Evolutionary conservation across 1,284 basidiomycete species (phyloP).

Genomic region (Cryptococcus sp.): DNA sequence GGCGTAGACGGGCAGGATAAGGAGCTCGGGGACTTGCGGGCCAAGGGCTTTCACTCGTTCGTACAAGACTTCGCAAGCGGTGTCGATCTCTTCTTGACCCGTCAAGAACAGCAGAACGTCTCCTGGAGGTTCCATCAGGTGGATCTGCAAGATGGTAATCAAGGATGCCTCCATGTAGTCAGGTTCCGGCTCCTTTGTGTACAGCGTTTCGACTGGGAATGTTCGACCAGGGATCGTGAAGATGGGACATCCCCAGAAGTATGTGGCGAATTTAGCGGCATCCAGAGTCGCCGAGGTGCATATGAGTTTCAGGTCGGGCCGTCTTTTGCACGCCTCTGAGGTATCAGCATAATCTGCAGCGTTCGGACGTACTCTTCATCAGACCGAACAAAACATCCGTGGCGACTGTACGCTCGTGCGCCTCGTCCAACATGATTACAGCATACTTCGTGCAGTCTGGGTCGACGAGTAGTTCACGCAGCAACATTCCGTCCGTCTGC

Average conservation of each 20-base stretch:
- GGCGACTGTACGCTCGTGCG: constrained; percentile 95
- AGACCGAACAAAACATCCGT: constrained; percentile 97
- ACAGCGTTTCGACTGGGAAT: constrained; percentile 95
- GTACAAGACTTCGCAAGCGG: constrained; percentile 90
- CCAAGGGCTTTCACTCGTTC: constrained; percentile 98
- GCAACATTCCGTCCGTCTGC: constrained; percentile 92
- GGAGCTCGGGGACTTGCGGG: constrained; percentile 90
- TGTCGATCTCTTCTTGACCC: constrained; percentile 98
- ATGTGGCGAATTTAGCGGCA: constrained; percentile 97
- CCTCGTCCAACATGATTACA: constrained; percentile 97
- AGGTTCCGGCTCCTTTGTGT: constrained; percentile 97
- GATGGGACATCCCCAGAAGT: constrained; percentile 97
- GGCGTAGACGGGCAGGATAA: constrained; percentile 96
- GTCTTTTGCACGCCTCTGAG: constrained; percentile 83
- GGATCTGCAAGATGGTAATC: constrained; percentile 99
- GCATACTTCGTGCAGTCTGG: constrained; percentile 88
- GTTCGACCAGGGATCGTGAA: constrained; percentile 99
- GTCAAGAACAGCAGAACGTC: constrained; percentile 96
- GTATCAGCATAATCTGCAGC: constrained; percentile 7
- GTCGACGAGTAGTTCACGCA: constrained; percentile 93
- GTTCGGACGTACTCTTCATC: constrained; percentile 74
- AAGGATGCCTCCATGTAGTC: constrained; percentile 97
- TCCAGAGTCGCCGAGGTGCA: constrained; percentile 99
- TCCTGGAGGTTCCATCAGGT: constrained; percentile 93
- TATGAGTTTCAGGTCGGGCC: constrained; percentile 93